phyloP scores from a whole-genome alignment of 148 eudicot genomes.

The Salicornia ramosissima region DNA sequence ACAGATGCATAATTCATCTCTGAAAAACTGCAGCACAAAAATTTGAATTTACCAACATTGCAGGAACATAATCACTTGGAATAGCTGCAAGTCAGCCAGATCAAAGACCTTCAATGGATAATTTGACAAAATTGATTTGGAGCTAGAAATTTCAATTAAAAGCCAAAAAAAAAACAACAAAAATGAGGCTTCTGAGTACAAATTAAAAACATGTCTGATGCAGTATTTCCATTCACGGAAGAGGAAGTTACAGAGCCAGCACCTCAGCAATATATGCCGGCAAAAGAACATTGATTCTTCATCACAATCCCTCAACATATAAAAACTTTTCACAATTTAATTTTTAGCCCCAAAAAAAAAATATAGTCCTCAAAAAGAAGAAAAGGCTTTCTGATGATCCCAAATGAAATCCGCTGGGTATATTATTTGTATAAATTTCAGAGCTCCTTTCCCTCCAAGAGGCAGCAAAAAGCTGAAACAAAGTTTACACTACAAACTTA shows the following conservation, averaged over 20 bases:
- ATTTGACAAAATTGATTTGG: too few species aligned
- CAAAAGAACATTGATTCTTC: constrained; percentile 1
- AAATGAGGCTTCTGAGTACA: constrained; percentile 5
- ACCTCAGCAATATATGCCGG: not conserved
- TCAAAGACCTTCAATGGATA: too few species aligned
- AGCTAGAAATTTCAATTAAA: not conserved
- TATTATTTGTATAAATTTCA: constrained; percentile 18
- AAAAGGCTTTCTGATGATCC: constrained; percentile 9
- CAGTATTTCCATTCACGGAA: constrained; percentile 3
- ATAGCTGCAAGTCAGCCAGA: too few species aligned
- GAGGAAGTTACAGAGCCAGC: constrained; percentile 14
- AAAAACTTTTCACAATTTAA: constrained; percentile 2
- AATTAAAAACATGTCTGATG: not conserved
- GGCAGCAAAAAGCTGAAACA: constrained; percentile 24
- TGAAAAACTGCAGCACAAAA: too few species aligned
- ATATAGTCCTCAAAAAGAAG: constrained; percentile 5
- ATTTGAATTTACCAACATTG: too few species aligned
- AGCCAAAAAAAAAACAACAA: not conserved
- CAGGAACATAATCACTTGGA: too few species aligned
- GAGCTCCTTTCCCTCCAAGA: constrained; percentile 21
- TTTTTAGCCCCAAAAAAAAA: not conserved
- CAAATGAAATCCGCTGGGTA: not conserved
- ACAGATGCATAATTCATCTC: too few species aligned
- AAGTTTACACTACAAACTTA: constrained; percentile 27
- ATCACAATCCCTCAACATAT: constrained; percentile 11